Conservation (phyloP, 164 flowering plant genomes). For the Aristolochia contorta region DNA sequence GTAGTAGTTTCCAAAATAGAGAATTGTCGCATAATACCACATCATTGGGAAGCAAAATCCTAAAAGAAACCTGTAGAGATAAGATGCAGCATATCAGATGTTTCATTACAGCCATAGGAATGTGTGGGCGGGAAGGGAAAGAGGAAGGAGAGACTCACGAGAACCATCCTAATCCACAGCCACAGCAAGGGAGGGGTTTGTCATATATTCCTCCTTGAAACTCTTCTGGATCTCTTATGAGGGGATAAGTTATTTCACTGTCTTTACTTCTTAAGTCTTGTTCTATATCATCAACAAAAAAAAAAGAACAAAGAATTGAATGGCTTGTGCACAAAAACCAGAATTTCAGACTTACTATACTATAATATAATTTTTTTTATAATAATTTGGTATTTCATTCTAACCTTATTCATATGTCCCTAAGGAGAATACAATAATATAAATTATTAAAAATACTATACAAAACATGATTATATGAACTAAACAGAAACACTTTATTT, state of each 20-base stretch:
- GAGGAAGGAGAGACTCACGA: constrained; percentile 35
- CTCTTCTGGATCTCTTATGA: constrained; percentile 61
- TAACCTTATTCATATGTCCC: too few species aligned
- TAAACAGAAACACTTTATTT: too few species aligned
- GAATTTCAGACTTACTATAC: too few species aligned
- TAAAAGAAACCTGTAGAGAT: constrained; percentile 14
- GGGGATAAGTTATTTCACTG: constrained; percentile 48
- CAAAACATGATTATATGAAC: too few species aligned
- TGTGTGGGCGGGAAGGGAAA: too few species aligned
- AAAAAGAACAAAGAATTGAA: too few species aligned
- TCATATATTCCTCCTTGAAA: constrained; percentile 55
- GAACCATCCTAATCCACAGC: constrained; percentile 97
- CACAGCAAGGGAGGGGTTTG: constrained; percentile 92
- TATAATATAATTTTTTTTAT: too few species aligned
- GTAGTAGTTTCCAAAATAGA: constrained; percentile 23
- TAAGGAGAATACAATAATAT: too few species aligned
- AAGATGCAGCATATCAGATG: constrained; percentile 12
- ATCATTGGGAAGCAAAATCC: constrained; percentile 20
- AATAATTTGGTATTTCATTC: too few species aligned
- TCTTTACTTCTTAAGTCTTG: constrained; percentile 32
- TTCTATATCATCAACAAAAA: constrained; percentile 12
- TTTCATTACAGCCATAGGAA: too few species aligned
- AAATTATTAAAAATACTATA: too few species aligned
- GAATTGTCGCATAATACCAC: constrained; percentile 24
- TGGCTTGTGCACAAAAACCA: too few species aligned